A percentile compares a stretch with the other conserved stretches of the same genome.
Evolutionary conservation across 2,329 filamentous ascomycete genomes (phyloP).

Genomic region (Coniochaeta prunicola): DNA sequence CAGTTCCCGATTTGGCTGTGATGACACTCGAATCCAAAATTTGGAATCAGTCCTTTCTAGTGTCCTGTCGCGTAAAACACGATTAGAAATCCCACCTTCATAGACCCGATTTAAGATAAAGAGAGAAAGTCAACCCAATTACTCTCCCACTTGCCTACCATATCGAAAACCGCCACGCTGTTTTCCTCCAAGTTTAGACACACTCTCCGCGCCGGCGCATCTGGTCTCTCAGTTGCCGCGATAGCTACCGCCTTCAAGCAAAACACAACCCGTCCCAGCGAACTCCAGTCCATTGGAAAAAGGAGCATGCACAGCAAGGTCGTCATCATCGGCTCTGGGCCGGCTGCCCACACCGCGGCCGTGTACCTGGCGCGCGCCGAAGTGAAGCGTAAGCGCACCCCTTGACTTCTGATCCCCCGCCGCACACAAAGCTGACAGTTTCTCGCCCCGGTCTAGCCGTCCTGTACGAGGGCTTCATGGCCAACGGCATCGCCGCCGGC

Average conservation of each 20-base stretch:
- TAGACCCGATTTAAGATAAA: background rate
- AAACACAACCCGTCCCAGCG: conserved; percentile 23
- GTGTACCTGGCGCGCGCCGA: conserved; percentile 94
- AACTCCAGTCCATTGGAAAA: conserved; percentile 30
- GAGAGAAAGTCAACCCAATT: background rate
- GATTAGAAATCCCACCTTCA: conserved; percentile 1
- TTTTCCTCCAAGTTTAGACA: conserved; percentile 78
- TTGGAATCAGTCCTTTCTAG: background rate
- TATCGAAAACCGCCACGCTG: conserved; percentile 64
- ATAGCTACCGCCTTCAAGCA: conserved; percentile 56
- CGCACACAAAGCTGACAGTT: conserved; percentile 2
- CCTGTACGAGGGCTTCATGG: conserved; percentile 96
- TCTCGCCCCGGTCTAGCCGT: conserved; percentile 46
- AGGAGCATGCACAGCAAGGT: conserved; percentile 87
- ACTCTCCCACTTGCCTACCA: background rate
- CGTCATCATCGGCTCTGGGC: conserved; percentile 90
- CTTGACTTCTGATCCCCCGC: background rate
- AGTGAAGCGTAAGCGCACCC: conserved; percentile 59
- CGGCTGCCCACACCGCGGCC: conserved; percentile 93
- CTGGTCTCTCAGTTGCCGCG: conserved; percentile 66
- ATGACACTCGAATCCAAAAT: background rate
- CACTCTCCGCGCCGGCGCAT: conserved; percentile 66
- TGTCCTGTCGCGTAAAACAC: background rate
- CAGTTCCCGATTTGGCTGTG: background rate
- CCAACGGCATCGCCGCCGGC: conserved; percentile 91